Base-by-base conservation (phyloP, 2,329 filamentous ascomycete genomes). In the Colletotrichum cordylinicola region DNA sequence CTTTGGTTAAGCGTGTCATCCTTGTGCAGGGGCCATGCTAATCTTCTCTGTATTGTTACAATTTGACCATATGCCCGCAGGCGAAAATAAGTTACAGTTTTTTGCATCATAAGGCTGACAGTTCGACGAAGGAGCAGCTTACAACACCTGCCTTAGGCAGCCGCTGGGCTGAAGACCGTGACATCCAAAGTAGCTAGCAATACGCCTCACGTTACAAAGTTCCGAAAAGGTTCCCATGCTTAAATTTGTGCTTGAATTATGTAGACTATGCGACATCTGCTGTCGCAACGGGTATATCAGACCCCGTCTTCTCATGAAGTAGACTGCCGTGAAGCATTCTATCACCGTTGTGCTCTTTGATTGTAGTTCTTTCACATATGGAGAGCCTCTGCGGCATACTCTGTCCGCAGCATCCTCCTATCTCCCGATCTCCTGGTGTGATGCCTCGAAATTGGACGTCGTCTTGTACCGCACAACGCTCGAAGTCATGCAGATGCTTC, bases 1-100 rank as follows among this genome's bases (percentile, higher is more conserved):
- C 62, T 66, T 31, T 48, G 62, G 6, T 29, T 29, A 9, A 48
- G 62, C 24, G 37, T 48, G 62, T 66, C 27, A 66, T 43, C 62
- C 62, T 66, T 66, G 24, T 66, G 62, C 39, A 68, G 66, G 66
- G 43, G 29, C 66, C 66, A 68, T 67, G 66, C 66, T 68, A 58
- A 68, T 68, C 66, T 68, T 68, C 66, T 58, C 66, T 58, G 66
- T 68, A 58, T 37, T 15, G 66, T 68, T 55, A 39, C 62, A 24
- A 29, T 43, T 18, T 66, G 37, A 66, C 62, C 62, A 66, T n/a
- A 48, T 24, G 62, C 62, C 62, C 62, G 27, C 16, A 66, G 62
- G 65, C 29, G 65, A 62, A n/a, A 35, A 62, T 21, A 15, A 37
- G 18, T 8, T 8, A 39, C n/a, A 35, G 8, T 43, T 43, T 64